Percentiles rank a stretch among this genome's conserved stretches.
phyloP scores from a whole-genome alignment of 805 yeast genomes.

The Cyberlindnera mrakii region DNA sequence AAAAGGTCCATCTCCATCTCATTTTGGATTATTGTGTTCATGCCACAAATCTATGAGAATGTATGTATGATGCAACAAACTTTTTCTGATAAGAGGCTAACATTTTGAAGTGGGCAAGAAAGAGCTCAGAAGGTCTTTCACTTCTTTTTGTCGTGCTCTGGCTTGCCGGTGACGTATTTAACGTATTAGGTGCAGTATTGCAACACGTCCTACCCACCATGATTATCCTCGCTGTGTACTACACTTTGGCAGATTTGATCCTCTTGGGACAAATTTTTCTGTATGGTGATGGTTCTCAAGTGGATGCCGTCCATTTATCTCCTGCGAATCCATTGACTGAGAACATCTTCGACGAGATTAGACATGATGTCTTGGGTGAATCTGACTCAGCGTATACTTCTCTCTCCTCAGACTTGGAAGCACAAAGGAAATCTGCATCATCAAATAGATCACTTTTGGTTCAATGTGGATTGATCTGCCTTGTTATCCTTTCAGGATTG shows the following conservation, averaged over 20 bases:
- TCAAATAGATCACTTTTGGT: slow-evolving; percentile 20
- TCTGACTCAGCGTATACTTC: slow-evolving; percentile 11
- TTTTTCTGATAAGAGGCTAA: neutral
- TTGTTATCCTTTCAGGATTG: slow-evolving; percentile 72
- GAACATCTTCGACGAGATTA: slow-evolving; percentile 59
- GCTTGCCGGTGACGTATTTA: slow-evolving; percentile 92
- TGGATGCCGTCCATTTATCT: slow-evolving; percentile 74
- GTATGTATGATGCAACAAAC: neutral
- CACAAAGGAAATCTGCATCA: slow-evolving; percentile 1
- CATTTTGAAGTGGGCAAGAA: slow-evolving; percentile 48
- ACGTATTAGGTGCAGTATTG: slow-evolving; percentile 82
- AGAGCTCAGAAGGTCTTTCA: slow-evolving; percentile 87
- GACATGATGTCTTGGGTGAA: slow-evolving; percentile 34
- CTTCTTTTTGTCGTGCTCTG: slow-evolving; percentile 80
- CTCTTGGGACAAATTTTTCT: slow-evolving; percentile 76
- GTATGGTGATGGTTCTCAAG: slow-evolving; percentile 58
- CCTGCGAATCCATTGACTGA: slow-evolving; percentile 85
- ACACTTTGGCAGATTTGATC: slow-evolving; percentile 85
- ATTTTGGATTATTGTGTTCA: slow-evolving; percentile 97
- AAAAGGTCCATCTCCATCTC: slow-evolving; percentile 75
- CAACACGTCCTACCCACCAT: slow-evolving; percentile 93
- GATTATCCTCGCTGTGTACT: slow-evolving; percentile 87
- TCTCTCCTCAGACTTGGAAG: slow-evolving; percentile 5
- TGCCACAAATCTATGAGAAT: slow-evolving; percentile 94
- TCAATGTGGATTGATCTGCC: slow-evolving; percentile 46